Conservation (phyloP, 495 filamentous ascomycete species). For the Lophiostoma macrostomum region DNA sequence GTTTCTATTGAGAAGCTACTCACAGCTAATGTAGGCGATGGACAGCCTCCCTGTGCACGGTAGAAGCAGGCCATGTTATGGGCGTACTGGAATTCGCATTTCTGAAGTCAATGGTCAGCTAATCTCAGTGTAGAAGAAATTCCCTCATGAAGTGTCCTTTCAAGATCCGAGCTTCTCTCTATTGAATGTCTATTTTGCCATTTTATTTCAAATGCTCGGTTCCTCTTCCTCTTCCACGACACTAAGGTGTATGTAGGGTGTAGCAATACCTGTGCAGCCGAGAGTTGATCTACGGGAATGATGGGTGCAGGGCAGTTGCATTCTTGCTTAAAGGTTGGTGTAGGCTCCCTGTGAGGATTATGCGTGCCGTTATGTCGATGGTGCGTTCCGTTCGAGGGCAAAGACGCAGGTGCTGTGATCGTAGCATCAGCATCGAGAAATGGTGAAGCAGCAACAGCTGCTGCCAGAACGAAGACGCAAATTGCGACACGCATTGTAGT, state of each 20-base stretch:
- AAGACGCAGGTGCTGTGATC: not conserved
- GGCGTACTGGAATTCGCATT: slow-evolving; percentile 19
- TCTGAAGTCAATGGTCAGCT: slow-evolving; percentile 1
- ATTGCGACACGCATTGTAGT: slow-evolving; percentile 14
- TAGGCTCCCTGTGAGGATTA: slow-evolving; percentile 21
- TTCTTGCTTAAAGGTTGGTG: slow-evolving; percentile 16
- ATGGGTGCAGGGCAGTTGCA: slow-evolving; percentile 17
- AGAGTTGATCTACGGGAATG: slow-evolving; percentile 14
- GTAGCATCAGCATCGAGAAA: not conserved
- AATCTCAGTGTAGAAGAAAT: not conserved
- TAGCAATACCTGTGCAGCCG: slow-evolving; percentile 5
- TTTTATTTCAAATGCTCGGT: not conserved
- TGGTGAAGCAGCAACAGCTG: slow-evolving; percentile 7
- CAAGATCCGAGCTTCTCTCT: not conserved
- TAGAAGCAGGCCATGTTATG: slow-evolving; percentile 16
- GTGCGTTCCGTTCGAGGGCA: not conserved
- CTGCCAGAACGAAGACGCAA: slow-evolving; percentile 8
- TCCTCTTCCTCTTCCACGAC: not conserved
- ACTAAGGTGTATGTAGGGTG: not conserved
- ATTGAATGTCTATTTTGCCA: not conserved
- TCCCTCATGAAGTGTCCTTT: not conserved
- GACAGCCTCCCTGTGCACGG: slow-evolving; percentile 15
- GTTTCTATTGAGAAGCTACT: not conserved
- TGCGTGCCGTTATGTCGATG: slow-evolving; percentile 2
- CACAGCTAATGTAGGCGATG: slow-evolving; percentile 4